Evolutionary conservation across 352 stramenopile genomes (phyloP).

Genomic region (Pilasporangium apinafurcum): DNA sequence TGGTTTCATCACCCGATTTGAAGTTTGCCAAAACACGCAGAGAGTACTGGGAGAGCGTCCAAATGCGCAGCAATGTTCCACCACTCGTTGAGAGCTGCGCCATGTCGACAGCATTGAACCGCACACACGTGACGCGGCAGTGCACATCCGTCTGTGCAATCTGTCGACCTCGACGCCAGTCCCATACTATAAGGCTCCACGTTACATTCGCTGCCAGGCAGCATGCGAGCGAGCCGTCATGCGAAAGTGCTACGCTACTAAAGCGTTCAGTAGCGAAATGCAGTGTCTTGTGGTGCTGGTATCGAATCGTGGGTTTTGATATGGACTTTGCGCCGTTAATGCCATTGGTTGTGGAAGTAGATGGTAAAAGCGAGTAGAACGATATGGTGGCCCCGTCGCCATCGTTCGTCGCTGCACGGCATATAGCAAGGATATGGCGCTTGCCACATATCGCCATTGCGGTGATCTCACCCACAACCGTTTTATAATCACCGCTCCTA

Average conservation of each 20-base stretch:
- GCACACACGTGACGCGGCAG: constrained; percentile 58
- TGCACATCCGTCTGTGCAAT: constrained; percentile 60
- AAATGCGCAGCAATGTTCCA: constrained; percentile 61
- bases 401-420: constrained; percentile 22
- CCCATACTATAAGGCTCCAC: constrained; percentile 68
- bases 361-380: constrained; percentile 6
- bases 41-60: constrained; percentile 68
- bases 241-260: constrained; percentile 42
- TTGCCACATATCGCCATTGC: constrained; percentile 63
- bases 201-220: constrained; percentile 40
- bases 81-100: constrained; percentile 70
- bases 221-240: constrained; percentile 63
- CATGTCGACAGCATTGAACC: constrained; percentile 77
- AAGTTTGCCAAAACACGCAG: constrained; percentile 68
- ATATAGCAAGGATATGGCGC: constrained; percentile 43
- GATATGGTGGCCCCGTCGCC: constrained; percentile 8
- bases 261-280: constrained; percentile 48
- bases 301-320: constrained; percentile 2
- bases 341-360: neutral
- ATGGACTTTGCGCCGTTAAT: neutral
- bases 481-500: constrained; percentile 1
- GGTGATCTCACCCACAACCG: constrained; percentile 57
- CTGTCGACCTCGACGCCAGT: constrained; percentile 65
- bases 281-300: constrained; percentile 32
- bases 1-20: constrained; percentile 66